Base-by-base conservation (phyloP, 2,329 filamentous ascomycete genomes). In the Bretziella fagacearum region DNA sequence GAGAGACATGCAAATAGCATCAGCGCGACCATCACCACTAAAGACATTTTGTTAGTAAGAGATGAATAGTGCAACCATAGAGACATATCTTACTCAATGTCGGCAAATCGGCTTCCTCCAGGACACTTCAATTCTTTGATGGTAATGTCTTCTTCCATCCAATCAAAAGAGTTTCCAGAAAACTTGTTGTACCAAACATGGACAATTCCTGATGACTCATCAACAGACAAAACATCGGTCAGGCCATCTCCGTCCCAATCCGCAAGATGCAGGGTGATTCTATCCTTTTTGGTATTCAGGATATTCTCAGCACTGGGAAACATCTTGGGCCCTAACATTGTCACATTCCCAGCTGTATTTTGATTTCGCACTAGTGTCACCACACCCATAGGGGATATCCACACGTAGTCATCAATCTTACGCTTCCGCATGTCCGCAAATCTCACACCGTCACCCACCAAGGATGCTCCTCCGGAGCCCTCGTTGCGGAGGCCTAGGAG, bases 181-280 rank as follows among this genome's bases (percentile, higher is more conserved):
- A 48, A 53, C 30, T 54, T 52, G 44, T 49, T 51, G 20, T 47
- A 27, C 46, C 49, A 52, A n/a, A 52, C 47, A 6, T 47, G 44
- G 3, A 49, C 29, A 8, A 27, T 29, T 6, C 46, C 48, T 7
- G 43, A 44, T 6, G 41, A 23, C 1, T 53, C 55, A 49, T 52
- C 18, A 13, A 47, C 44, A 3, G 33, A 44, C 33, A 52, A 45
- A 6, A 53, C 43, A 36, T 65, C 62, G 42, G 56, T 59, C 2
- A 52, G 44, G 0, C 62, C 61, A 50, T 64, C 61, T 8, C 57
- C 59, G 41, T 65, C 56, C 58, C 59, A 64, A 50, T 65, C 62
- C 2, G 53, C 55, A 5, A 64, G 50, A 36, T 63, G 57, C 3
- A 64, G 42, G 35, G 56, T 56, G 5, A 56, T 54, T 3, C 60